Evolutionary conservation across 179 eudicot species (phyloP).

Genomic region (Beta corolliflora): DNA sequence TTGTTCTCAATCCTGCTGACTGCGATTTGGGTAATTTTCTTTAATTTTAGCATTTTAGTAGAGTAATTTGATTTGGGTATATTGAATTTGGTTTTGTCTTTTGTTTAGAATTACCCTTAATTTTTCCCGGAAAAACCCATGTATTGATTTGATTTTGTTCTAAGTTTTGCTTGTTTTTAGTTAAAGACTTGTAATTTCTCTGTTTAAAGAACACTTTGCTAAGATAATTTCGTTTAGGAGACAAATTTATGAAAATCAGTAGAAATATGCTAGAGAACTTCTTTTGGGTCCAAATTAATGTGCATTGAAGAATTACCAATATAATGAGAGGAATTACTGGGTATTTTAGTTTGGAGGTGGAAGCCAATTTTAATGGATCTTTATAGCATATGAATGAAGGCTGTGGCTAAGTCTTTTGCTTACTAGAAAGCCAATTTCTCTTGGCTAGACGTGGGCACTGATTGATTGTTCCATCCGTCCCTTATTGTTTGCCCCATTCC

Average conservation of each 20-base stretch:
- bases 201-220: not conserved
- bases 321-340: not conserved
- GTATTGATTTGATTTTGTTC: not conserved
- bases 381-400: not conserved
- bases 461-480: not conserved
- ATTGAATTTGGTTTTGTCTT: not conserved
- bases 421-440: not conserved
- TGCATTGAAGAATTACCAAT: not conserved
- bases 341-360: not conserved
- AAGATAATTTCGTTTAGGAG: not conserved
- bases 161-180: not conserved
- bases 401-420: not conserved
- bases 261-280: not conserved
- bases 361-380: not conserved
- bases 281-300: not conserved
- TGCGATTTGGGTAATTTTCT: constrained; percentile 43
- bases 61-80: constrained; percentile 19
- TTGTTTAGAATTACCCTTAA: not conserved
- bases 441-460: not conserved
- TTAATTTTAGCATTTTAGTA: not conserved
- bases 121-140: not conserved
- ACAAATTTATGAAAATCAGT: not conserved
- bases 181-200: too few relatives aligned
- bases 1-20: constrained; percentile 59
- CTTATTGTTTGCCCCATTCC: too few relatives aligned